These are phyloP conservation scores for Acanthamoeba comandoni DNA, from an alignment of 208 protist species.

Conservation along the genomic window DNA sequence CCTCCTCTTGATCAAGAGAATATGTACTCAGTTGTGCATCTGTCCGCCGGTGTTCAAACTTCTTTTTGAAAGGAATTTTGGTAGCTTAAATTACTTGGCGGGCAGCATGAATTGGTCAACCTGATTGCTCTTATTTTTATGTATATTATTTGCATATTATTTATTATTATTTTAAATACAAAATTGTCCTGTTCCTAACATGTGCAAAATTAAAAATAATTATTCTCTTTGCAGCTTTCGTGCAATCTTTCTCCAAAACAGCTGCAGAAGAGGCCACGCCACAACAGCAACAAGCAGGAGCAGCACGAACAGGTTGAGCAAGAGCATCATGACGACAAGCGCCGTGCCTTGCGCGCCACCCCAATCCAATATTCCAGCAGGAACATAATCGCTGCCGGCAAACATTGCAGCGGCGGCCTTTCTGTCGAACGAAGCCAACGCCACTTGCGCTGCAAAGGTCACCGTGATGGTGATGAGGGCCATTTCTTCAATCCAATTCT, in stretches of 20 bases:
- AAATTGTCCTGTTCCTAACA: too few species aligned
- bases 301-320: conserved; percentile 15
- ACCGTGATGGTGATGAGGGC: not conserved
- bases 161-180: too few species aligned
- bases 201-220: too few species aligned
- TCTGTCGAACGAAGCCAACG: not conserved
- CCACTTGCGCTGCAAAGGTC: conserved; percentile 28
- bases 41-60: too few species aligned
- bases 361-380: not conserved
- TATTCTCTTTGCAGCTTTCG: too few species aligned
- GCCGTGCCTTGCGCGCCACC: not conserved
- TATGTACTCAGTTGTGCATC: too few species aligned
- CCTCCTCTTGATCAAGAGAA: too few species aligned
- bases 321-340: not conserved
- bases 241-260: conserved; percentile 7
- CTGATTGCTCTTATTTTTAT: too few species aligned
- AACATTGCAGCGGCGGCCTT: not conserved
- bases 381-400: not conserved
- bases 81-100: too few species aligned
- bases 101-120: too few species aligned
- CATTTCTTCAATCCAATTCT: conserved; percentile 26
- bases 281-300: not conserved
- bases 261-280: conserved; percentile 3
- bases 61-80: too few species aligned
- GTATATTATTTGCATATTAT: too few species aligned